Evolutionary conservation across 768 basidiomycete genomes (phyloP).

Genomic region (Lactarius akahatsu): DNA sequence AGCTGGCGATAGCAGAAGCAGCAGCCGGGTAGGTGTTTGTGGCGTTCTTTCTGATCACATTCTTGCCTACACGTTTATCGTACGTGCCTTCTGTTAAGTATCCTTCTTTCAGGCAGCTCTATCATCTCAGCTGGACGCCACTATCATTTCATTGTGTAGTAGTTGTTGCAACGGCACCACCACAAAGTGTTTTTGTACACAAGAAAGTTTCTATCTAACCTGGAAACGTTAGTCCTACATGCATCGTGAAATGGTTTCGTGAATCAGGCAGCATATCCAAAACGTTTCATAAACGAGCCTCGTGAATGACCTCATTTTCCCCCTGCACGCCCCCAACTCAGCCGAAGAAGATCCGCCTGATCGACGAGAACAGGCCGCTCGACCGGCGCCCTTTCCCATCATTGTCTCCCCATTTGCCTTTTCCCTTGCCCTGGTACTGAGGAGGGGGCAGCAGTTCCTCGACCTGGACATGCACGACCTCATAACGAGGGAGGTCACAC

Average conservation of each 20-base stretch:
- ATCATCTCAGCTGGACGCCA: neutral
- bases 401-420: neutral
- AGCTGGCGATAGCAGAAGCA: neutral
- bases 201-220: neutral
- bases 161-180: neutral
- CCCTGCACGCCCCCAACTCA: neutral
- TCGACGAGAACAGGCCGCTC: constrained; percentile 16
- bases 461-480: constrained; percentile 22
- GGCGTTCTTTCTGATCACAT: neutral
- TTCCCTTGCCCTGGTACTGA: constrained; percentile 21
- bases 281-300: neutral
- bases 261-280: neutral
- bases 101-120: neutral
- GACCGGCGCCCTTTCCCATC: constrained; percentile 6
- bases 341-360: constrained; percentile 14
- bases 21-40: neutral
- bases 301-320: neutral
- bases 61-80: neutral
- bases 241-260: neutral
- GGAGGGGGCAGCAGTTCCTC: constrained; percentile 22
- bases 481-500: constrained; percentile 22
- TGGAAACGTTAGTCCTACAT: neutral
- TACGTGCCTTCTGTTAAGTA: neutral
- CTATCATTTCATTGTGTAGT: neutral
- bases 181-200: neutral